phyloP scores from a whole-genome alignment of 2,329 filamentous ascomycete species.

The Penicillium sp. region DNA sequence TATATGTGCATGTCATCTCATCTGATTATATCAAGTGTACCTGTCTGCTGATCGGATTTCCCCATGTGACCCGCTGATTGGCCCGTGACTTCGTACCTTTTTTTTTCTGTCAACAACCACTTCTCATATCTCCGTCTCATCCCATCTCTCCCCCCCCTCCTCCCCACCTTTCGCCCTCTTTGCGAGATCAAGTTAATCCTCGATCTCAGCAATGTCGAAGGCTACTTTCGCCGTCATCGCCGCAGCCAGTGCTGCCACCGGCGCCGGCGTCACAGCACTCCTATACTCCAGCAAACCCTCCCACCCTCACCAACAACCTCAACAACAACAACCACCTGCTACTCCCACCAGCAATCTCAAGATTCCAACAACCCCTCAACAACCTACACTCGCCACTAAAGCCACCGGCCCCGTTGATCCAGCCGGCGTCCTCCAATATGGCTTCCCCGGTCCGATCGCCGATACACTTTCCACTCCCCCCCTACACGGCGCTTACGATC shows the following conservation, averaged over 20 bases:
- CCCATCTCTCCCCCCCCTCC: not conserved
- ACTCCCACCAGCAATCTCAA: conserved; percentile 32
- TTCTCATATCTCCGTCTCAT: not conserved
- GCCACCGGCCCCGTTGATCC: conserved; percentile 66
- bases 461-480: conserved; percentile 79
- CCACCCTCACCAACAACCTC: conserved; percentile 32
- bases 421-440: conserved; percentile 77
- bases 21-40: not conserved
- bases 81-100: conserved; percentile 20
- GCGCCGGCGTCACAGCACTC: conserved; percentile 72
- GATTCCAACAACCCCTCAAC: conserved; percentile 34
- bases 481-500: conserved; percentile 87
- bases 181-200: not conserved
- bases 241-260: conserved; percentile 74
- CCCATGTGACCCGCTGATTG: conserved; percentile 29
- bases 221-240: conserved; percentile 75
- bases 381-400: conserved; percentile 23
- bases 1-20: too few species aligned
- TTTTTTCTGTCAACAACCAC: conserved; percentile 12
- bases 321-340: conserved; percentile 31
- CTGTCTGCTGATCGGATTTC: not conserved
- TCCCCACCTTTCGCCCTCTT: not conserved
- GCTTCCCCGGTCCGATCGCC: conserved; percentile 87
- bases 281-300: conserved; percentile 62
- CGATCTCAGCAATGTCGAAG: conserved; percentile 70